phyloP scores from a whole-genome alignment of 495 filamentous ascomycete species.

The Echria macrotheca region DNA sequence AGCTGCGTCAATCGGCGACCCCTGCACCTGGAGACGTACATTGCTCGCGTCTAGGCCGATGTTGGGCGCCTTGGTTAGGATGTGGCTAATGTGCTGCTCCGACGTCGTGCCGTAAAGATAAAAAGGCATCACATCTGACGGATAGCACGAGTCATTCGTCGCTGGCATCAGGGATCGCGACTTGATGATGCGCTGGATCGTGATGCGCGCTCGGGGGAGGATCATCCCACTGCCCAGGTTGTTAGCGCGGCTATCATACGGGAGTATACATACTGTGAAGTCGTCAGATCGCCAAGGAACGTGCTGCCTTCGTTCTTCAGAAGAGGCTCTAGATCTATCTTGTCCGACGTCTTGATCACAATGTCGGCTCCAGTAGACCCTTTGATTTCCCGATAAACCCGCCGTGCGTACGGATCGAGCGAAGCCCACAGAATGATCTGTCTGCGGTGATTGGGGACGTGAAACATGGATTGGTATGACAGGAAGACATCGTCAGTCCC shows the following conservation, averaged over 20 bases:
- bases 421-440: slow-evolving; percentile 12
- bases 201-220: slow-evolving; percentile 23
- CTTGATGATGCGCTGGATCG: slow-evolving; percentile 23
- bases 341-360: slow-evolving; percentile 11
- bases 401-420: background rate
- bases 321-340: slow-evolving; percentile 7
- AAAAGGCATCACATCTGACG: slow-evolving; percentile 33
- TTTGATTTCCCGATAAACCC: slow-evolving; percentile 6
- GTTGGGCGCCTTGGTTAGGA: slow-evolving; percentile 10
- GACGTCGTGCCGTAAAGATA: slow-evolving; percentile 37
- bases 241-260: background rate
- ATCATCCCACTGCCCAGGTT: slow-evolving; percentile 14
- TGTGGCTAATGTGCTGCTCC: slow-evolving; percentile 13
- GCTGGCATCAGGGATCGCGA: background rate
- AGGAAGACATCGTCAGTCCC: slow-evolving; percentile 10
- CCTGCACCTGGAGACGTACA: too few species aligned
- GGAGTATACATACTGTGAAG: too few species aligned
- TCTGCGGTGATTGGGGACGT: slow-evolving; percentile 18
- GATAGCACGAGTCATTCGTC: slow-evolving; percentile 31
- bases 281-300: slow-evolving; percentile 9
- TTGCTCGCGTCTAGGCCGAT: too few species aligned
- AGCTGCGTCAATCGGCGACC: background rate
- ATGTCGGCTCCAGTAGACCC: slow-evolving; percentile 13
- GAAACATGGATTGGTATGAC: slow-evolving; percentile 15
- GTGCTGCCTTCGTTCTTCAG: background rate